These are phyloP conservation scores for Biscutella auriculata DNA, from an alignment of 441 rosid species.

Conservation along the genomic window DNA sequence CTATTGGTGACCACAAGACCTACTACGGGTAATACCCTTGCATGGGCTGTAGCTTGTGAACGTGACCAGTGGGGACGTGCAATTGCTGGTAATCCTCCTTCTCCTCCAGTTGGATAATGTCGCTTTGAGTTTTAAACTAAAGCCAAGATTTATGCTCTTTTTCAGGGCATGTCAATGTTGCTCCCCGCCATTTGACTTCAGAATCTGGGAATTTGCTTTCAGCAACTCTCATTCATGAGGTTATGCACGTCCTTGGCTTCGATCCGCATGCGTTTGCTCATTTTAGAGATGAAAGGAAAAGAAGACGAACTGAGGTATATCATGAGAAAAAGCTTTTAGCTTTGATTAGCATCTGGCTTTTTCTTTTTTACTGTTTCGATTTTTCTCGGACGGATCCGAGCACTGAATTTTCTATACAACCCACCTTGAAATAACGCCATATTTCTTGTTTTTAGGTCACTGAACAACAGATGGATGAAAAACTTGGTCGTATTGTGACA, in stretches of 20 bases:
- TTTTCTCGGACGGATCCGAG: neutral
- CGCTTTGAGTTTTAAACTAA: constrained; percentile 9
- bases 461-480: constrained; percentile 83
- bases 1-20: constrained; percentile 96
- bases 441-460: constrained; percentile 49
- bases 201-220: constrained; percentile 96
- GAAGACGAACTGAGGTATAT: constrained; percentile 83
- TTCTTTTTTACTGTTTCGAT: neutral
- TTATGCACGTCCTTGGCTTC: constrained; percentile 98
- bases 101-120: neutral
- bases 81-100: constrained; percentile 57
- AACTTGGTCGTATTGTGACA: constrained; percentile 80
- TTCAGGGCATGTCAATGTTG: constrained; percentile 95
- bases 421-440: neutral
- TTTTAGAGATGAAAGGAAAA: constrained; percentile 93
- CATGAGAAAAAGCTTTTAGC: neutral
- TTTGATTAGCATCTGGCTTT: neutral
- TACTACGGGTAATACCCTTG: constrained; percentile 96
- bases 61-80: constrained; percentile 99
- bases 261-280: constrained; percentile 99
- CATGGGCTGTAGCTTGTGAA: constrained; percentile 99
- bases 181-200: constrained; percentile 97
- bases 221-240: constrained; percentile 96
- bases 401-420: neutral
- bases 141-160: neutral